Base-by-base conservation (phyloP, 306 rosid species). In the Acacia melanoxylon region DNA sequence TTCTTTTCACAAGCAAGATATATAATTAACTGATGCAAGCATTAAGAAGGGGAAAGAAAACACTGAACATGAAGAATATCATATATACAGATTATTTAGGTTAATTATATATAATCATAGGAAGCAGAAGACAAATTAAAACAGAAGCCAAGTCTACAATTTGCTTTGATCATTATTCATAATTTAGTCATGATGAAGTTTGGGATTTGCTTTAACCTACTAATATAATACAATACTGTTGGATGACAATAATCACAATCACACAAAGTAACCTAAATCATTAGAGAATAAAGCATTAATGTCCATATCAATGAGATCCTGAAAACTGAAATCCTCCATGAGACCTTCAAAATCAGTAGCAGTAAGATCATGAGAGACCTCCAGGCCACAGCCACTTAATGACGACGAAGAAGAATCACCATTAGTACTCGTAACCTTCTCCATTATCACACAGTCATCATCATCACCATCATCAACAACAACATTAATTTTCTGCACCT, bases 281-380 rank as follows among this genome's bases (percentile, higher is more conserved):
- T 51, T 45, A 16, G 72, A 67, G 35, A 70, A 12, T 5, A 33
- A 33, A 33, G 75, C 75, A 44, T 51, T 45, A n/a, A n/a, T n/a
- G 66, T 82, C 76, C 59, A 65, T 81, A 67, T 66, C 58, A 13
- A 71, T 66, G 68, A 87, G 83, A 66, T 84, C 88, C 35, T 83
- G 72, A 69, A 76, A 79, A 51, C 78, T 31, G 68, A 82, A 85
- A 76, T 82, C 86, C 67, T 71, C 75, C 58, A 71, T 25, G 13
- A 71, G 22, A 24, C 46, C 74, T n/a, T 69, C 54, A 69, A 69
- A 69, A 1, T 14, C 35, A 3, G 1, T 22, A 3, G 14, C 1
- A n/a, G 5, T 11, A 11, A n/a, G 29, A 69, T 45, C 22, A 24
- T 69, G 31, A 44, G 22, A 44, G 5, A 71, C 58, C n/a, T 44